Conservation (phyloP, 2,329 filamentous ascomycete species). For the Hypoxylon sp. region DNA sequence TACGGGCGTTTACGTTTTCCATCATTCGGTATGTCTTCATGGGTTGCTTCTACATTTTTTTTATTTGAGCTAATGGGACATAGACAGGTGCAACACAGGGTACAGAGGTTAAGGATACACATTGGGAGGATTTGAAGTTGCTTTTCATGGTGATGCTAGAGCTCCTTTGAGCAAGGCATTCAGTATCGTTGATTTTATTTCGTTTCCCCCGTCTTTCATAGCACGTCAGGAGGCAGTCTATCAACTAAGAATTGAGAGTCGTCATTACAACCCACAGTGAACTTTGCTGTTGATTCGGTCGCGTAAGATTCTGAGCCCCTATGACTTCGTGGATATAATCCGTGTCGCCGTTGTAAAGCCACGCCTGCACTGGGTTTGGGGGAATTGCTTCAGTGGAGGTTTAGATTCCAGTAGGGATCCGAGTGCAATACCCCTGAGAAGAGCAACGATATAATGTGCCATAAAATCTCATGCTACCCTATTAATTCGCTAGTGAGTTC, state of each 20-base stretch:
- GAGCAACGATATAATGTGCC: too few species aligned
- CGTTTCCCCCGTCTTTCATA: background rate
- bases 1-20: background rate
- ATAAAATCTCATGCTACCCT: too few species aligned
- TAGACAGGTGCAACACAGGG: constrained; percentile 14
- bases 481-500: too few species aligned
- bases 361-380: background rate
- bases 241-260: background rate
- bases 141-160: background rate
- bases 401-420: background rate
- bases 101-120: constrained; percentile 17
- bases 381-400: background rate
- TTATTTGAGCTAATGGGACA: constrained; percentile 12
- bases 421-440: too few species aligned
- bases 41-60: background rate
- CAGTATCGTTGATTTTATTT: background rate
- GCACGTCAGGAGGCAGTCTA: background rate
- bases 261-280: background rate
- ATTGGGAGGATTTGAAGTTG: constrained; percentile 22
- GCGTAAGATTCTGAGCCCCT: background rate
- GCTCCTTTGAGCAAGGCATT: constrained; percentile 14
- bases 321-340: background rate
- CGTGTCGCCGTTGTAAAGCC: background rate
- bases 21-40: constrained; percentile 31
- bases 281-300: background rate